Percentiles rank a stretch among this genome's conserved stretches.
These are phyloP conservation scores for Malbranchea zuffiana DNA, from an alignment of 2,329 filamentous ascomycete species.

Conservation along the genomic window DNA sequence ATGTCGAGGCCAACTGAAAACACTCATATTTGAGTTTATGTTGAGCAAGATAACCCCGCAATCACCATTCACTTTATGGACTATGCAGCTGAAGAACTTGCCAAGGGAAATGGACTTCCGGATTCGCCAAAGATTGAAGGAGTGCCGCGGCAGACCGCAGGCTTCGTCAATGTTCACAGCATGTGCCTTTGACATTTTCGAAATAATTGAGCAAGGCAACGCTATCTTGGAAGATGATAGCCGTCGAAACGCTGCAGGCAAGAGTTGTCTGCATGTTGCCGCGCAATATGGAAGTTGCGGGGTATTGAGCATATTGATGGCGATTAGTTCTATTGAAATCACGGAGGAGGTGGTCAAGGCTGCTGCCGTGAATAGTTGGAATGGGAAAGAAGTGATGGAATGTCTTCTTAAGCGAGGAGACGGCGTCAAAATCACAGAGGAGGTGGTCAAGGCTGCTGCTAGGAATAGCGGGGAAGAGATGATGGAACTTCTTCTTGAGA, in stretches of 20 bases:
- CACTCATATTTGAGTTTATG: not conserved
- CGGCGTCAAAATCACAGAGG: not conserved
- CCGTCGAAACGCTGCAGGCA: not conserved
- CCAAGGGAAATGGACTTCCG: not conserved
- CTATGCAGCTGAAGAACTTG: not conserved
- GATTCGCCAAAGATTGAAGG: not conserved
- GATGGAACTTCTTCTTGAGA: not conserved
- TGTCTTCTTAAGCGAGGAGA: not conserved
- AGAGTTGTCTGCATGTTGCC: not conserved
- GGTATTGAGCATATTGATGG: not conserved
- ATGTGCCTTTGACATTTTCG: not conserved
- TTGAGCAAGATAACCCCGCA: not conserved
- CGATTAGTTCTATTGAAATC: not conserved
- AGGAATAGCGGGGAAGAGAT: too few relatives aligned
- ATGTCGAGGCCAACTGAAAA: not conserved
- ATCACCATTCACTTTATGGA: not conserved
- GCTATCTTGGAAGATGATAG: too few relatives aligned
- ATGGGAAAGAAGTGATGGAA: too few relatives aligned
- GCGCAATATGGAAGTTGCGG: too few relatives aligned
- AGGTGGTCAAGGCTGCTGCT: not conserved
- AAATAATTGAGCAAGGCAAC: not conserved
- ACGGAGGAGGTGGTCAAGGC: not conserved
- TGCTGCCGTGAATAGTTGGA: too few relatives aligned
- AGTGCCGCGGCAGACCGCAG: not conserved
- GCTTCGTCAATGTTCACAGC: not conserved